Evolutionary conservation across 108 stramenopile genomes (phyloP).

Genomic region (Seminavis robusta): DNA sequence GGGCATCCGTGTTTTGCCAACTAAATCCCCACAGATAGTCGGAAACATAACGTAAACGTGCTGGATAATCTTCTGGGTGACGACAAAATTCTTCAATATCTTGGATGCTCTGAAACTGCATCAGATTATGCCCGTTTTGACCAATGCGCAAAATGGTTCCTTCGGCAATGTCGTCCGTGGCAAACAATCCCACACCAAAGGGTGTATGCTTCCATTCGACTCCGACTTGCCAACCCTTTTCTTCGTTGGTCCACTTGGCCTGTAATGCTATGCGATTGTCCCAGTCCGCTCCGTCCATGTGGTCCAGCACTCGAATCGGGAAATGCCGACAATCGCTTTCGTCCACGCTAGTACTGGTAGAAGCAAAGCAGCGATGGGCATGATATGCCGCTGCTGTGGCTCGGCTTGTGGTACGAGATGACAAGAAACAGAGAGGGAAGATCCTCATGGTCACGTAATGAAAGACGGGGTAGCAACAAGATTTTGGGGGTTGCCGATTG

Average conservation of each 20-base stretch:
- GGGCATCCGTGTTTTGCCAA: slow-evolving; percentile 22
- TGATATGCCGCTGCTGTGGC: too few relatives aligned
- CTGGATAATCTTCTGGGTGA: not conserved
- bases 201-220: slow-evolving; percentile 34
- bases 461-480: too few relatives aligned
- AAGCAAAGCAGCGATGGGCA: too few relatives aligned
- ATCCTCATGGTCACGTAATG: too few relatives aligned
- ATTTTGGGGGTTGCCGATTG: too few relatives aligned
- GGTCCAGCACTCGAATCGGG: too few relatives aligned
- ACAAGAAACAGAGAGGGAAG: too few relatives aligned
- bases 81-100: slow-evolving; percentile 38
- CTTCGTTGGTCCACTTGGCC: slow-evolving; percentile 2
- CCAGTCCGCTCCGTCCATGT: slow-evolving; percentile 19
- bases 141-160: slow-evolving; percentile 32
- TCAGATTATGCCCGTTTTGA: slow-evolving; percentile 20
- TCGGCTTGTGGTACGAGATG: too few relatives aligned
- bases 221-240: slow-evolving; percentile 41
- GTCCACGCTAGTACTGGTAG: too few relatives aligned
- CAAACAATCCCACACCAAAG: slow-evolving; percentile 35
- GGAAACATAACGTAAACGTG: slow-evolving; percentile 25
- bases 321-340: too few relatives aligned
- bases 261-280: slow-evolving; percentile 31
- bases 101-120: slow-evolving; percentile 18
- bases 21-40: slow-evolving; percentile 50
- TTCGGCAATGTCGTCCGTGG: slow-evolving; percentile 19